A percentile compares a stretch with the other conserved stretches of the same genome.
These are phyloP conservation scores for Pyrenopolyporus hunteri DNA, from an alignment of 495 filamentous ascomycete genomes.

Conservation along the genomic window DNA sequence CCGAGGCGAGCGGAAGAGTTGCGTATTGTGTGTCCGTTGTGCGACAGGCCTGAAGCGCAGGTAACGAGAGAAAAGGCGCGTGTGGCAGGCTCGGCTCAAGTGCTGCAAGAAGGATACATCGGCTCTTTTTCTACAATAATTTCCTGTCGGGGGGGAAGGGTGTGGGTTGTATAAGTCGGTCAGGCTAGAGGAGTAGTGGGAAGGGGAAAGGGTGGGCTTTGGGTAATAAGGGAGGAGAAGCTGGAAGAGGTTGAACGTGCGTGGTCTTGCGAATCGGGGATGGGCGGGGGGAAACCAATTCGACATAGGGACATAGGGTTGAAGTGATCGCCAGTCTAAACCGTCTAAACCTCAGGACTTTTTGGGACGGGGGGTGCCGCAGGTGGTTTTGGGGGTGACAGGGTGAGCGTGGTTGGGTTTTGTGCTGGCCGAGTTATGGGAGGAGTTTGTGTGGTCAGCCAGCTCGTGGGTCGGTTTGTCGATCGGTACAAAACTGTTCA, in stretches of 20 bases:
- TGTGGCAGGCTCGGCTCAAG: conserved; percentile 33
- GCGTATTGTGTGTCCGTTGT: neutral
- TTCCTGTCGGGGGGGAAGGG: conserved; percentile 25
- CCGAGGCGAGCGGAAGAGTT: conserved; percentile 8
- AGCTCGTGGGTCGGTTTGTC: conserved; percentile 37
- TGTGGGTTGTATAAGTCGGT: conserved; percentile 38
- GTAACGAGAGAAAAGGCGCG: conserved; percentile 36
- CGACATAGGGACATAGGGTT: conserved; percentile 31
- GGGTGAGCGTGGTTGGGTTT: conserved; percentile 34
- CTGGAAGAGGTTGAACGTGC: conserved; percentile 18
- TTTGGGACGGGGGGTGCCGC: conserved; percentile 30
- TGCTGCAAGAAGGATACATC: conserved; percentile 34
- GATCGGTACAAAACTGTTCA: conserved; percentile 37
- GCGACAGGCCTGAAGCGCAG: conserved; percentile 18
- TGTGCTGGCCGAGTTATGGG: conserved; percentile 36
- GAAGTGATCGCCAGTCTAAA: conserved; percentile 45
- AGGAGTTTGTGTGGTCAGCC: conserved; percentile 36
- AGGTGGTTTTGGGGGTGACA: conserved; percentile 32
- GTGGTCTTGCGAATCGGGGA: conserved; percentile 35
- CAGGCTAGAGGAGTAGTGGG: conserved; percentile 7
- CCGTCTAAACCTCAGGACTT: conserved; percentile 36
- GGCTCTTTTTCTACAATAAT: conserved; percentile 30
- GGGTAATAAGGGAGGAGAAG: conserved; percentile 38
- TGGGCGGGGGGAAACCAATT: conserved; percentile 40
- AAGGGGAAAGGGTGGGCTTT: conserved; percentile 34